These are phyloP conservation scores for Coemansia sp. DNA, from an alignment of 192 early-diverging fungal species.

Conservation along the genomic window DNA sequence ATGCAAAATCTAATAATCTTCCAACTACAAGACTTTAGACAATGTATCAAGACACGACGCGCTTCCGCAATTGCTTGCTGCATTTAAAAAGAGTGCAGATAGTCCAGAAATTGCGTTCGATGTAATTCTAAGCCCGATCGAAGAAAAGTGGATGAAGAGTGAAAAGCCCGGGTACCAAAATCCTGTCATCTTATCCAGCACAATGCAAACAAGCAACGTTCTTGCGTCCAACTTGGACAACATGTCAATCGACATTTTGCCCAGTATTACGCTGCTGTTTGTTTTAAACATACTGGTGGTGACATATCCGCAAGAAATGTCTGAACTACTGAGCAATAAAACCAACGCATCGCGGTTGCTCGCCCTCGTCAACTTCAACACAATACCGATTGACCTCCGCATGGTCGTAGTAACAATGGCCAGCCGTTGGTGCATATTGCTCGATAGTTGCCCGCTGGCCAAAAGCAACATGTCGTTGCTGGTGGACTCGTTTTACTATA, in stretches of 20 bases:
- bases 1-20: not conserved
- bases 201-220: not conserved
- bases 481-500: conserved; percentile 23
- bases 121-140: conserved; percentile 12
- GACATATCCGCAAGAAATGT: conserved; percentile 27
- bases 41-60: not conserved
- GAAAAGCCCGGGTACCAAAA: conserved; percentile 4
- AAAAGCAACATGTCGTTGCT: conserved; percentile 11
- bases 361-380: not conserved
- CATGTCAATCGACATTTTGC: conserved; percentile 1
- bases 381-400: conserved; percentile 22
- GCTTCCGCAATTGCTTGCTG: not conserved
- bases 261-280: conserved; percentile 15
- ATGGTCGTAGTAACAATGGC: conserved; percentile 17
- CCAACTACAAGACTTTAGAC: not conserved
- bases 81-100: not conserved
- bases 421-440: conserved; percentile 24
- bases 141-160: conserved; percentile 16
- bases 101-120: conserved; percentile 6
- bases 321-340: not conserved
- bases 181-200: not conserved
- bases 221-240: not conserved
- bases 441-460: not conserved
- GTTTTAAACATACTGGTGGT: conserved; percentile 25
- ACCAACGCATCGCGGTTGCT: conserved; percentile 13